Conservation (phyloP, 2,329 filamentous ascomycete species). For the Lomentospora prolificans region DNA sequence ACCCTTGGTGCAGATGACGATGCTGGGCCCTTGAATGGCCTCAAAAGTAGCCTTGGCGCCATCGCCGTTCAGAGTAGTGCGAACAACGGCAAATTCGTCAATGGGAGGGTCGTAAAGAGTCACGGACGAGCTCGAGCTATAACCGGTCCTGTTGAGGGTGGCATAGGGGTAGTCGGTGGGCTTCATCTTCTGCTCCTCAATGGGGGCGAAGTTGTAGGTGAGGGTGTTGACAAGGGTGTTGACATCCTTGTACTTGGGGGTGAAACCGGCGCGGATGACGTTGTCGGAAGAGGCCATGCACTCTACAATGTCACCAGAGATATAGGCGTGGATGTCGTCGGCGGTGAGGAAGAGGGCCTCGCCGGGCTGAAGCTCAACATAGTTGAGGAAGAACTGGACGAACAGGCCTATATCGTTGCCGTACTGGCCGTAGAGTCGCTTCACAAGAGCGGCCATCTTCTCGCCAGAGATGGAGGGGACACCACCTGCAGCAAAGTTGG, state of each 20-base stretch:
- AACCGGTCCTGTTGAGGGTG: conserved; percentile 70
- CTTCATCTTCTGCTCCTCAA: conserved; percentile 87
- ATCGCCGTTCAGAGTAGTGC: conserved; percentile 59
- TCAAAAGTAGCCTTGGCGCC: conserved; percentile 85
- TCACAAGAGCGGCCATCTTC: conserved; percentile 66
- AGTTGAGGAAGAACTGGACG: conserved; percentile 95
- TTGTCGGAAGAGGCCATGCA: conserved; percentile 99
- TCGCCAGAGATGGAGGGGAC: conserved; percentile 57
- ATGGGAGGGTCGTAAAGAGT: conserved; percentile 90
- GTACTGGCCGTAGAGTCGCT: conserved; percentile 72
- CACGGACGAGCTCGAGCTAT: conserved; percentile 63
- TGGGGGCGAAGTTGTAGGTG: conserved; percentile 91
- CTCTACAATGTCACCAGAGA: conserved; percentile 90
- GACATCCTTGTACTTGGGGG: conserved; percentile 97
- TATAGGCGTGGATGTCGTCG: conserved; percentile 94
- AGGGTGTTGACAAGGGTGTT: conserved; percentile 80
- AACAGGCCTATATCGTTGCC: conserved; percentile 87
- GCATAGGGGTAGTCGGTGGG: conserved; percentile 79
- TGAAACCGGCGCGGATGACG: conserved; percentile 92
- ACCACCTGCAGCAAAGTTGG: conserved; percentile 65
- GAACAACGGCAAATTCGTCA: conserved; percentile 87
- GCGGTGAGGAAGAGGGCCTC: conserved; percentile 95
- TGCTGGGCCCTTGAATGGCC: conserved; percentile 75
- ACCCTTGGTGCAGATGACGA: conserved; percentile 82
- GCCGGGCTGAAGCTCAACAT: conserved; percentile 74